Evolutionary conservation across 164 flowering plant species (phyloP).

Genomic region (Taxillus chinensis): DNA sequence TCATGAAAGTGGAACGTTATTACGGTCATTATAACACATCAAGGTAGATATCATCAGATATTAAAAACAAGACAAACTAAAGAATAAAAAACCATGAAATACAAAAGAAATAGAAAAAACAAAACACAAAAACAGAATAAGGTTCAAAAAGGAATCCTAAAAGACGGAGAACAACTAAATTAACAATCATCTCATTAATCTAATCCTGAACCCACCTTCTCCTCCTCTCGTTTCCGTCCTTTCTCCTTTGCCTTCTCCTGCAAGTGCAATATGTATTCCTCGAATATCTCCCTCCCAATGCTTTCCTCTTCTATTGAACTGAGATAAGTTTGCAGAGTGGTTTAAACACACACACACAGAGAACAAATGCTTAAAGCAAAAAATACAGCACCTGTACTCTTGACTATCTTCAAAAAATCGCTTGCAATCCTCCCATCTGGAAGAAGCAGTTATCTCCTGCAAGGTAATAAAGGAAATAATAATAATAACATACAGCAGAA

Average conservation of each 20-base stretch:
- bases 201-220: conserved; percentile 46
- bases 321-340: background rate
- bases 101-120: too few species aligned
- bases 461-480: conserved; percentile 2
- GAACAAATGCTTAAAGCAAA: background rate
- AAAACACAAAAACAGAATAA: too few species aligned
- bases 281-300: conserved; percentile 53
- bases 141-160: too few species aligned
- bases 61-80: too few species aligned
- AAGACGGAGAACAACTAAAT: too few species aligned
- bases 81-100: too few species aligned
- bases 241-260: conserved; percentile 88
- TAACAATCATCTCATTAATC: too few species aligned
- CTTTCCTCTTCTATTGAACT: conserved; percentile 72
- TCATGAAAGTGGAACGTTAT: too few species aligned
- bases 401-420: conserved; percentile 70
- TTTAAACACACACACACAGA: background rate
- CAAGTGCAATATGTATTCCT: conserved; percentile 55
- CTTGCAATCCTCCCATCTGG: conserved; percentile 77
- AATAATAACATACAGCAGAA: background rate
- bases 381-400: conserved; percentile 54
- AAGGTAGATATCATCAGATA: too few species aligned
- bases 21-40: too few species aligned
- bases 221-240: conserved; percentile 90
- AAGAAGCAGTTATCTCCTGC: conserved; percentile 71